phyloP scores from a whole-genome alignment of 1,139 yeast genomes.

The Martiniozyma asiatica region DNA sequence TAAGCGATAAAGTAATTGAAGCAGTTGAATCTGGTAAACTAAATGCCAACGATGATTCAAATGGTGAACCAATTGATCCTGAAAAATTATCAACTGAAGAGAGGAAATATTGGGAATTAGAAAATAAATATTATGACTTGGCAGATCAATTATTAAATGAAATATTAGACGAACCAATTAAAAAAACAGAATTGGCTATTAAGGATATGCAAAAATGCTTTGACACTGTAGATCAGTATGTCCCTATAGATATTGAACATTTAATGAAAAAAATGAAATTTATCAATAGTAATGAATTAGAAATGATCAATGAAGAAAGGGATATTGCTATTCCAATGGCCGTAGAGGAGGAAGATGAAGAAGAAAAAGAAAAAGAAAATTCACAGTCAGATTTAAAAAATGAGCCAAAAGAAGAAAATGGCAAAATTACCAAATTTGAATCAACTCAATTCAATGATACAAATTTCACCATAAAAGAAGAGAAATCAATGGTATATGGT shows the following conservation, averaged over 20 bases:
- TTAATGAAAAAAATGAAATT: too few species aligned
- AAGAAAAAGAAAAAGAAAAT: conserved; percentile 1
- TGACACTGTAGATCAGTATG: too few species aligned
- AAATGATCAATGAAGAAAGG: background rate
- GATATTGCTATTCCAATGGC: conserved; percentile 1
- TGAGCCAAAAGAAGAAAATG: background rate
- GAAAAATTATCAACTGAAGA: conserved; percentile 13
- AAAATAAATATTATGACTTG: conserved; percentile 17
- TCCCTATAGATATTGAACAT: too few species aligned
- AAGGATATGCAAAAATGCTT: too few species aligned
- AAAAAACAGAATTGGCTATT: conserved; percentile 13
- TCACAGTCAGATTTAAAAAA: background rate
- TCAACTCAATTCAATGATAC: too few species aligned
- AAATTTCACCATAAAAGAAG: too few species aligned
- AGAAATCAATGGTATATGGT: too few species aligned
- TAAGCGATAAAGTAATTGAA: conserved; percentile 7
- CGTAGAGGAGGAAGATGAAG: conserved; percentile 6
- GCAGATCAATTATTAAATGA: conserved; percentile 19
- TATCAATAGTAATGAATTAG: too few species aligned
- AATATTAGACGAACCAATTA: conserved; percentile 19
- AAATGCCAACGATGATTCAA: too few species aligned
- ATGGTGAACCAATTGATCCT: conserved; percentile 12
- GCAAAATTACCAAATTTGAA: conserved; percentile 2
- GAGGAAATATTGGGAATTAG: conserved; percentile 14
- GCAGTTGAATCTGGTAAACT: too few species aligned